Evolutionary conservation across 305 asterid genomes (phyloP).

Genomic region (Coffea humblotiana): DNA sequence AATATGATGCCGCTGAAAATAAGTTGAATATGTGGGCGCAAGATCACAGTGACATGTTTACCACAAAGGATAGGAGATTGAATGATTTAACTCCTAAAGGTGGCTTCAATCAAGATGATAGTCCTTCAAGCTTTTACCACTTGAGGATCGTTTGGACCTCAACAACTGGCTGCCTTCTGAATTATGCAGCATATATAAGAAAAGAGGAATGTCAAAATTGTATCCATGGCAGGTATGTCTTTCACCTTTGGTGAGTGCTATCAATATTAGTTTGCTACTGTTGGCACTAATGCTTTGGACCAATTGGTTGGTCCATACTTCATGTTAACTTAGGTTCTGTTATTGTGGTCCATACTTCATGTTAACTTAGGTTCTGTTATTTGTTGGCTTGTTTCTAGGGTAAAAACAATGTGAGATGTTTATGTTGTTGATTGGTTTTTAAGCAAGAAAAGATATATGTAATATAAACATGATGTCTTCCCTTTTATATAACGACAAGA

Average conservation of each 20-base stretch:
- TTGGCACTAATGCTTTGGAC: conserved; percentile 5
- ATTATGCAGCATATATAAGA: conserved; percentile 73
- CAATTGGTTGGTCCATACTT: conserved; percentile 2
- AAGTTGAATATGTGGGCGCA: conserved; percentile 31
- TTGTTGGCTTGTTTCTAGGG: not conserved
- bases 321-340: not conserved
- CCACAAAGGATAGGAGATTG: conserved; percentile 40
- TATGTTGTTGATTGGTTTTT: not conserved
- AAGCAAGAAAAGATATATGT: not conserved
- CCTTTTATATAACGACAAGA: not conserved
- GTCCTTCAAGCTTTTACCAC: conserved; percentile 65
- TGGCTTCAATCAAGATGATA: conserved; percentile 43
- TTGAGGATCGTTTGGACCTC: conserved; percentile 64
- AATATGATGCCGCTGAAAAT: conserved; percentile 31
- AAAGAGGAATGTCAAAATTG: conserved; percentile 80
- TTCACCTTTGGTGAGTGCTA: conserved; percentile 19
- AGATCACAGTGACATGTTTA: conserved; percentile 34
- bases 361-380: not conserved
- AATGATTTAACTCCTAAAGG: conserved; percentile 26
- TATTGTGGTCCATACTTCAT: not conserved
- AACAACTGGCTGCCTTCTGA: conserved; percentile 91
- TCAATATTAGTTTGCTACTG: conserved; percentile 15
- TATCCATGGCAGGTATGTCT: conserved; percentile 92
- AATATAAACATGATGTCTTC: not conserved
- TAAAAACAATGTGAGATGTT: not conserved